These are phyloP conservation scores for Acer yangbiense DNA, from an alignment of 345 rosid species.

Conservation along the genomic window DNA sequence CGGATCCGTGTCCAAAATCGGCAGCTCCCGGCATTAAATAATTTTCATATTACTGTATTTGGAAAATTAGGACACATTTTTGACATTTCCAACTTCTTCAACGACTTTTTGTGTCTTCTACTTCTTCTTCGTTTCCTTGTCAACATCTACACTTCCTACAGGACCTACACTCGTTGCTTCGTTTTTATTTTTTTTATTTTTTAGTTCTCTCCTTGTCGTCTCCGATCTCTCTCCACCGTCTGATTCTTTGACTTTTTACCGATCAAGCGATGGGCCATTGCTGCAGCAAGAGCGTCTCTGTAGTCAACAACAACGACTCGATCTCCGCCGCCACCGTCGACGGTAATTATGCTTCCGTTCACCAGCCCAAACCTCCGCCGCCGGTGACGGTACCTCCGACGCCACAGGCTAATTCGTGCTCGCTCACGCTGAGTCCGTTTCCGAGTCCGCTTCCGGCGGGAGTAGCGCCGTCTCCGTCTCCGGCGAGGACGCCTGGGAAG, in stretches of 20 bases:
- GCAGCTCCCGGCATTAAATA: too few species aligned
- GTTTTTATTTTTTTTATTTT: too few species aligned
- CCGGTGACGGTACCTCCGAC: constrained; percentile 28
- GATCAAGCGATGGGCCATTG: constrained; percentile 73
- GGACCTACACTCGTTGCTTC: neutral
- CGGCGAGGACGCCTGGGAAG: constrained; percentile 82
- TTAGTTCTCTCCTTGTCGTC: too few species aligned
- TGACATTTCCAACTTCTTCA: constrained; percentile 4
- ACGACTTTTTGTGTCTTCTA: neutral
- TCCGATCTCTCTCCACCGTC: neutral
- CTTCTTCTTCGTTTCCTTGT: neutral
- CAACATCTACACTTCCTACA: neutral
- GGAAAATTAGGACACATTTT: neutral
- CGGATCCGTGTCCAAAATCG: too few species aligned
- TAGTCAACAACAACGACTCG: constrained; percentile 28
- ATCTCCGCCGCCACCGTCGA: neutral
- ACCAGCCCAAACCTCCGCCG: constrained; percentile 25
- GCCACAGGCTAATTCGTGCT: constrained; percentile 41
- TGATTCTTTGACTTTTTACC: constrained; percentile 27
- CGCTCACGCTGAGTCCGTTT: constrained; percentile 65
- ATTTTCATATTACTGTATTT: neutral
- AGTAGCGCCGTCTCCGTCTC: constrained; percentile 80
- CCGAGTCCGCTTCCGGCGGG: constrained; percentile 83
- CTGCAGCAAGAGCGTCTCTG: constrained; percentile 63
- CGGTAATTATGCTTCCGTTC: constrained; percentile 15